Evolutionary conservation across 352 stramenopile genomes (phyloP).

Genomic region (Ophiocytium majus): DNA sequence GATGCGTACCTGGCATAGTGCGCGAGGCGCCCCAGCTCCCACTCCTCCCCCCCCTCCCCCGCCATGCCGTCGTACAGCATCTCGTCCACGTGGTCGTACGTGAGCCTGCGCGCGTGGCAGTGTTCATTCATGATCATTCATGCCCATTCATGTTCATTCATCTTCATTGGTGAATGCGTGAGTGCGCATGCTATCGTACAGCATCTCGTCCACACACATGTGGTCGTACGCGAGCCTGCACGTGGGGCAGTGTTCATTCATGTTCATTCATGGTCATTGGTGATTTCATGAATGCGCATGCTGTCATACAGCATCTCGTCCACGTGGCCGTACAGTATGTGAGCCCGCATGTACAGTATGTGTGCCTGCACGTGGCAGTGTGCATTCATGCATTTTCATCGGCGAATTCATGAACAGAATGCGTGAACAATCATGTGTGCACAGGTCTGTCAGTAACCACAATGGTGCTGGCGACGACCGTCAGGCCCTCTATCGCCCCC

Average conservation of each 20-base stretch:
- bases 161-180: too few species aligned
- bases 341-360: too few species aligned
- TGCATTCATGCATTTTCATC: too few species aligned
- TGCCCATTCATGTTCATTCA: too few species aligned
- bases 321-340: slow-evolving; percentile 52
- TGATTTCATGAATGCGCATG: too few species aligned
- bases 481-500: slow-evolving; percentile 43
- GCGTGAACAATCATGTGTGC: too few species aligned
- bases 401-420: too few species aligned
- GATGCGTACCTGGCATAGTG: slow-evolving; percentile 26
- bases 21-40: slow-evolving; percentile 34
- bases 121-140: too few species aligned
- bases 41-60: slow-evolving; percentile 33
- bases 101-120: slow-evolving; percentile 24
- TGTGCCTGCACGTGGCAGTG: too few species aligned
- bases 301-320: slow-evolving; percentile 47
- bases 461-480: slow-evolving; percentile 32
- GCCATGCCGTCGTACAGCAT: slow-evolving; percentile 46
- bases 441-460: slow-evolving; percentile 26
- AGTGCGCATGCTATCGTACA: slow-evolving; percentile 35
- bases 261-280: too few species aligned
- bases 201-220: slow-evolving; percentile 52
- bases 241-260: too few species aligned
- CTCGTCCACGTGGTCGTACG: slow-evolving; percentile 52
- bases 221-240: too few species aligned